phyloP scores from a whole-genome alignment of 2,329 filamentous ascomycete species.

The Sporothrix globosa region DNA sequence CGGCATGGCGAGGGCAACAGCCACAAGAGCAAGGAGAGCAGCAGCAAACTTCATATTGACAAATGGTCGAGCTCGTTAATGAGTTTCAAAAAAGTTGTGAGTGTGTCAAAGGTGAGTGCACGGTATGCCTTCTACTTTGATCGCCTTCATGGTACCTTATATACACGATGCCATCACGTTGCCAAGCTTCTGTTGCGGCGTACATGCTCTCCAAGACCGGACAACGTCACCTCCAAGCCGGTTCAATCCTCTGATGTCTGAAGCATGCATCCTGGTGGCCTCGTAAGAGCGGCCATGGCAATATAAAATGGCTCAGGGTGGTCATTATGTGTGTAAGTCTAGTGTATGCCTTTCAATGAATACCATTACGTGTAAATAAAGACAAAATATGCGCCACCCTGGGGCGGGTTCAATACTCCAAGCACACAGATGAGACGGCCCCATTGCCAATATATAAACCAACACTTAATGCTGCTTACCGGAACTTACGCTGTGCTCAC shows the following conservation, averaged over 20 bases:
- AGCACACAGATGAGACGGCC: too few relatives aligned
- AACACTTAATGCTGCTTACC: too few relatives aligned
- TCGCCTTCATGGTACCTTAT: neutral
- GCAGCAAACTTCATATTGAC: neutral
- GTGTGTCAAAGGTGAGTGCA: too few relatives aligned
- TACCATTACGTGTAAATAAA: neutral
- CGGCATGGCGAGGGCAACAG: neutral
- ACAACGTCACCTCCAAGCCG: slow-evolving; percentile 17
- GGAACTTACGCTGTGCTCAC: neutral
- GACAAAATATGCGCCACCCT: neutral
- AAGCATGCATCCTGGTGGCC: neutral
- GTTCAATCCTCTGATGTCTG: neutral
- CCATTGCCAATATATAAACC: neutral
- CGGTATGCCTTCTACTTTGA: neutral
- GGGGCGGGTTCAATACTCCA: too few relatives aligned
- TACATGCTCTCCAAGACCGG: neutral
- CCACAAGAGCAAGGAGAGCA: neutral
- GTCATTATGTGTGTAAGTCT: neutral
- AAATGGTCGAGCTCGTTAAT: neutral
- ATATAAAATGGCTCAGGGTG: neutral
- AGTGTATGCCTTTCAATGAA: neutral
- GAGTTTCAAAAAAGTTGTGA: too few relatives aligned
- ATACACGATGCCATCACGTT: neutral
- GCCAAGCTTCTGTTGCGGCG: neutral
- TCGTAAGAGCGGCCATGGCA: neutral